phyloP scores from a whole-genome alignment of 768 basidiomycete species.

The Mycena chlorophos region DNA sequence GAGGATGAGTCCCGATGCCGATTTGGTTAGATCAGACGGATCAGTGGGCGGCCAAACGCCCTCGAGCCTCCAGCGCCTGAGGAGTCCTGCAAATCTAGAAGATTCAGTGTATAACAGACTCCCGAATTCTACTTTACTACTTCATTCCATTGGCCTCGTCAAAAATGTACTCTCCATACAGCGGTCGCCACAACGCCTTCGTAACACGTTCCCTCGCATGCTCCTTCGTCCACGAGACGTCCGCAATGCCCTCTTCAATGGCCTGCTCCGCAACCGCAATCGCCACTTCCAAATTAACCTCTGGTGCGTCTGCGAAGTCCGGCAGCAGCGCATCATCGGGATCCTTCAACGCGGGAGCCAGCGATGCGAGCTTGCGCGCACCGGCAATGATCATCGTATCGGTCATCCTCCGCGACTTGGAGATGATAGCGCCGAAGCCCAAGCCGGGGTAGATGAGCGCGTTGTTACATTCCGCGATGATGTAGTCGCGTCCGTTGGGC shows the following conservation, averaged over 20 bases:
- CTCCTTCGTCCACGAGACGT: conserved; percentile 57
- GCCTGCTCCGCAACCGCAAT: conserved; percentile 80
- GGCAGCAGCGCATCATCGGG: conserved; percentile 74
- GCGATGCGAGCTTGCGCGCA: conserved; percentile 67
- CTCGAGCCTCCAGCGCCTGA: too few relatives aligned
- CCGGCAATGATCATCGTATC: conserved; percentile 91
- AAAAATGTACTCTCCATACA: conserved; percentile 65
- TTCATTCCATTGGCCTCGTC: conserved; percentile 52
- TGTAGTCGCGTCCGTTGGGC: conserved; percentile 63
- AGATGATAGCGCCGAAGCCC: conserved; percentile 76
- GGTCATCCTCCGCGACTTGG: conserved; percentile 62
- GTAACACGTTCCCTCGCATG: conserved; percentile 54
- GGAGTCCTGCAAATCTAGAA: too few relatives aligned
- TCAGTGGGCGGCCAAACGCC: neutral
- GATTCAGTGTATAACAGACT: neutral
- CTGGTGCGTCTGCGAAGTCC: conserved; percentile 70
- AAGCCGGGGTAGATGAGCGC: conserved; percentile 85
- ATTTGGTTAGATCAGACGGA: neutral
- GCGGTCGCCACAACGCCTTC: conserved; percentile 60
- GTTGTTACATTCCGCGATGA: conserved; percentile 76
- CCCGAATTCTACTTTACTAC: neutral
- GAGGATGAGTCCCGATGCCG: neutral
- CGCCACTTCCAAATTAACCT: conserved; percentile 78
- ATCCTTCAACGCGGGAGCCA: conserved; percentile 74
- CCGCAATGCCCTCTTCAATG: conserved; percentile 66